Conservation (phyloP, 148 eudicot genomes). For the Silene latifolia region DNA sequence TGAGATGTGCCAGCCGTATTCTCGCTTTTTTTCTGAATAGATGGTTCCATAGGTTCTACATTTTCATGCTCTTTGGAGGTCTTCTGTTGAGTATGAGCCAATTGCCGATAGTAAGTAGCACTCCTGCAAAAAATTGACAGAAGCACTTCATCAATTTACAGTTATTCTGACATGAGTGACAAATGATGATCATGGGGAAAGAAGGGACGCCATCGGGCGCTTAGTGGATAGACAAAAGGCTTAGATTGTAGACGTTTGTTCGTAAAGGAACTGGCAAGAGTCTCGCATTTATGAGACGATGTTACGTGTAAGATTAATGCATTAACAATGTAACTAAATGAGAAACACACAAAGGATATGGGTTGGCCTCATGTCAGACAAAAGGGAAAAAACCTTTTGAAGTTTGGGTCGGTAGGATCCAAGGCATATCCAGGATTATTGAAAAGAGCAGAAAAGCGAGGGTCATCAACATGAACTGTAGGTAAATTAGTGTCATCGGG, state of each 20-base stretch:
- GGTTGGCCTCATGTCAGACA: background rate
- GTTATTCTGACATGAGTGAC: background rate
- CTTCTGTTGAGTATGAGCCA: constrained; percentile 47
- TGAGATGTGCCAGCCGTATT: constrained; percentile 15
- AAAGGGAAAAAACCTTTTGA: constrained; percentile 55
- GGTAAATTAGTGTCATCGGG: constrained; percentile 66
- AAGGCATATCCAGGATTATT: constrained; percentile 58
- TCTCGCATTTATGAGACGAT: background rate
- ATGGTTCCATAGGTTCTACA: constrained; percentile 14
- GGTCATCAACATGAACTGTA: constrained; percentile 56
- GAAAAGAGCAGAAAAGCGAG: constrained; percentile 68
- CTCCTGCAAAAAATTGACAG: constrained; percentile 51
- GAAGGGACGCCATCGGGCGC: too few species aligned
- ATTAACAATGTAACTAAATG: background rate
- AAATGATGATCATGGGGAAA: background rate
- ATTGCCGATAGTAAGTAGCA: constrained; percentile 68
- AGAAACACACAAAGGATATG: background rate
- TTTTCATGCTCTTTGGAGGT: constrained; percentile 26
- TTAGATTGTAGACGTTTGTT: too few species aligned
- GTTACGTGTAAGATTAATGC: background rate
- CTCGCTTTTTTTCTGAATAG: constrained; percentile 16
- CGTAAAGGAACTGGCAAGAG: too few species aligned
- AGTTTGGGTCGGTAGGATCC: constrained; percentile 97
- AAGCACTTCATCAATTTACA: constrained; percentile 6
- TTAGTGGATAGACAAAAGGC: too few species aligned